Conservation (phyloP, 1,284 basidiomycete genomes). For the Ceratobasidium theobromae region DNA sequence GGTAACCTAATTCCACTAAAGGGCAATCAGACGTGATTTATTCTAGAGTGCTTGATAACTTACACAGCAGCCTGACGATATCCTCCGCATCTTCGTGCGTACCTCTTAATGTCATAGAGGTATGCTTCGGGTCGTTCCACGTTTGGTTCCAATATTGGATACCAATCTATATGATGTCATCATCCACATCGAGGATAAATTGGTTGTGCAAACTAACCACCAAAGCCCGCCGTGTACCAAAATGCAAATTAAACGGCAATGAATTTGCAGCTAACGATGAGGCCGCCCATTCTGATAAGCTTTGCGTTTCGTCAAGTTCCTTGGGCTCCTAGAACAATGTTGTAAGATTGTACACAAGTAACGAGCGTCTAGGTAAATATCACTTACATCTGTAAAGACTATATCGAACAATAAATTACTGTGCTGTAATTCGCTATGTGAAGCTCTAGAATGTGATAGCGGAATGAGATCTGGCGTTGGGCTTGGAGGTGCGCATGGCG, state of each 20-base stretch:
- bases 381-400: no score
- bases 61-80: not conserved
- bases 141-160: not conserved
- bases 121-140: not conserved
- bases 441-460: no score
- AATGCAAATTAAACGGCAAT: not conserved
- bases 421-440: no score
- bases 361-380: no score
- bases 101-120: not conserved
- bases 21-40: not conserved
- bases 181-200: no score
- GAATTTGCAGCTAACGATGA: not conserved
- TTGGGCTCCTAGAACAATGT: not conserved
- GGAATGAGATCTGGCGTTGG: no score
- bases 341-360: no score
- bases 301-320: not conserved
- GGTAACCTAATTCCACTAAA: not conserved
- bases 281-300: not conserved
- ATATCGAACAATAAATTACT: no score
- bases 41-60: not conserved
- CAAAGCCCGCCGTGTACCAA: not conserved
- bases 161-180: not conserved
- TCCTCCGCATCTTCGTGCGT: conserved; percentile 1
- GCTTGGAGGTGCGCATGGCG: no score
- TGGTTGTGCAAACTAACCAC: not conserved